Evolutionary conservation across 768 basidiomycete species (phyloP).

Genomic region (Tricholoma bakamatsutake): DNA sequence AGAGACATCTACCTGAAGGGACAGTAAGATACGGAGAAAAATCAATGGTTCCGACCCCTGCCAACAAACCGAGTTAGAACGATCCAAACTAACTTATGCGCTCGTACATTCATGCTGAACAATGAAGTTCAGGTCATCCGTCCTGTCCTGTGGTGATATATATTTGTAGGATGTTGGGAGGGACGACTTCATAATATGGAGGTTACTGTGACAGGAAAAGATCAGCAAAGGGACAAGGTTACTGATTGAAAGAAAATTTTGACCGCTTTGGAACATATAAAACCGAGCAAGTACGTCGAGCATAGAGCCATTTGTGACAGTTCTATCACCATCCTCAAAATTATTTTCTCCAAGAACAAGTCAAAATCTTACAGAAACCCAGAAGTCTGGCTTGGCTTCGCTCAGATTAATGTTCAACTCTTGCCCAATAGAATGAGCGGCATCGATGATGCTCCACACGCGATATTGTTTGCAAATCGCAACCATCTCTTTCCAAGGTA

Average conservation of each 20-base stretch:
- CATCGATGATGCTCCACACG: constrained; percentile 68
- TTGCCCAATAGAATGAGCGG: constrained; percentile 79
- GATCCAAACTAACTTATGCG: not conserved
- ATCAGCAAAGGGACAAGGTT: no score
- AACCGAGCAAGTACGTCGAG: constrained; percentile 62
- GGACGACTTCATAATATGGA: constrained; percentile 51
- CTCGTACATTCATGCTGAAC: constrained; percentile 35
- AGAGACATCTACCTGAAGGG: constrained; percentile 33
- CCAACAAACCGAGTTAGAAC: not conserved
- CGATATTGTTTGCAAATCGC: constrained; percentile 56
- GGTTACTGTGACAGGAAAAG: constrained; percentile 43
- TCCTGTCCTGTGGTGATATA: constrained; percentile 27
- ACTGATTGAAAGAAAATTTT: not conserved
- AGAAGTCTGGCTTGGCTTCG: constrained; percentile 64
- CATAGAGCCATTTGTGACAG: constrained; percentile 82
- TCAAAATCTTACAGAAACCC: constrained; percentile 53
- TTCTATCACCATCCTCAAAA: constrained; percentile 37
- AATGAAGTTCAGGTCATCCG: constrained; percentile 30
- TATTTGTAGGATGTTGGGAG: constrained; percentile 56
- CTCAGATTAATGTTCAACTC: constrained; percentile 58
- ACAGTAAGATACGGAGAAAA: constrained; percentile 45
- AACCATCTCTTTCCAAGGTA: constrained; percentile 80
- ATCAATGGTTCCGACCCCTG: constrained; percentile 58
- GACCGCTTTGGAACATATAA: constrained; percentile 67
- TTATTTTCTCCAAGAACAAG: not conserved